Base-by-base conservation (phyloP, 345 rosid genomes). In the Eucalyptus albens region DNA sequence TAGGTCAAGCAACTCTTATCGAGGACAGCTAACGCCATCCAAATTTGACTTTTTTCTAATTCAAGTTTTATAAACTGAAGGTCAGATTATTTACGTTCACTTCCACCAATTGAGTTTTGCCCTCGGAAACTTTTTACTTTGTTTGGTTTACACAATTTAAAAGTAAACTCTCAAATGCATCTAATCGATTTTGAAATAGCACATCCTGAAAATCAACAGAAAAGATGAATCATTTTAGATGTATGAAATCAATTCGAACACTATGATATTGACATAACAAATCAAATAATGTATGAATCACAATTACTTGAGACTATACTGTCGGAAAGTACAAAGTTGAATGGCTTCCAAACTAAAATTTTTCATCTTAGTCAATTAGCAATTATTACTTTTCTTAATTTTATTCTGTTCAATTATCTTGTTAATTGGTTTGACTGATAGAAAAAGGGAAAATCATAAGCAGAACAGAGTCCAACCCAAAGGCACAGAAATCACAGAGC, bases 131-230 rank as follows among this genome's bases (percentile, higher is more conserved):
- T 19, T 37, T 24, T 72, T 37, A 5, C 82, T 72, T 72, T 37
- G 44, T 10, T 9, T 19, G 40, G 42, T 19, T 19, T 11, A 10
- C 8, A 12, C 8, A 6, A 77, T 37, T 77, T 4, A 3, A 0
- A 26, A 21, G 47, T 40, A 40, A 77, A 77, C 11, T 11, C 15
- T 77, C 15, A 2, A 77, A 21, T 40, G 29, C 9, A 22, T 1
- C 27, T 1, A 0, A 6, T 21, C 5, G 1, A 40, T 40, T 37
- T 77, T 19, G 83, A 13, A 1, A 5, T 1, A 62, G 33, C 2
- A 29, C 8, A 5, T 17, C 5, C 0, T 7, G 0, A 72, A 72
- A 17, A 19, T 69, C 3, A 0, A 13, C 0, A 0, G 0, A 5
- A 77, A 0, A 77, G 15, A 11, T 40, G 1, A 1, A 40, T 40